Percentiles rank a stretch among this genome's conserved stretches.
These are phyloP conservation scores for Penicillium oxalicum DNA, from an alignment of 2,329 filamentous ascomycete species.

Conservation along the genomic window DNA sequence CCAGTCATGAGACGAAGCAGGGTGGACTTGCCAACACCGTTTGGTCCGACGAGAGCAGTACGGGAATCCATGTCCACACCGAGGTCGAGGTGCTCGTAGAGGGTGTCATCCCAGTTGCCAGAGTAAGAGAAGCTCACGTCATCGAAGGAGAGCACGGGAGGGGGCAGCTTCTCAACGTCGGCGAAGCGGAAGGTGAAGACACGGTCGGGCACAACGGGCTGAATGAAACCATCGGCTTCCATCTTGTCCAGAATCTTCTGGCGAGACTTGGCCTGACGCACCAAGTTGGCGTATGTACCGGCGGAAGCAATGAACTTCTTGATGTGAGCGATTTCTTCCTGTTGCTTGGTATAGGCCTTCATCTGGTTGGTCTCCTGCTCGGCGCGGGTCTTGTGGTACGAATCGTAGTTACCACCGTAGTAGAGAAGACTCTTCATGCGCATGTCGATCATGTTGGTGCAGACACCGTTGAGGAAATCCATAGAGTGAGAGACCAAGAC, in stretches of 20 bases:
- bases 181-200: constrained; percentile 98
- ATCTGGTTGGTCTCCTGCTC: constrained; percentile 98
- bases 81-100: constrained; percentile 94
- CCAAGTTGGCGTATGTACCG: constrained; percentile 99
- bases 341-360: constrained; percentile 98
- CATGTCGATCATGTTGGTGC: constrained; percentile 98
- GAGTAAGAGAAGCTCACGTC: constrained; percentile 98
- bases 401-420: constrained; percentile 99
- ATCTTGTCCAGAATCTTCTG: constrained; percentile 99
- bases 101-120: constrained; percentile 77
- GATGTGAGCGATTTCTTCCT: constrained; percentile 98
- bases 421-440: constrained; percentile 80
- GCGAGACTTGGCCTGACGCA: constrained; percentile 95
- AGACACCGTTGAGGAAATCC: constrained; percentile 99
- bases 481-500: constrained; percentile 95
- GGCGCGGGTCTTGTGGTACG: constrained; percentile 85
- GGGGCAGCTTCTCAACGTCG: constrained; percentile 98
- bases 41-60: constrained; percentile 92
- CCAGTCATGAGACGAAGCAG: constrained; percentile 94
- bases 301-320: constrained; percentile 99
- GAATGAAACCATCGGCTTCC: constrained; percentile 98
- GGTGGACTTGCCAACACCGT: constrained; percentile 98
- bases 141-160: constrained; percentile 92
- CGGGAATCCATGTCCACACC: constrained; percentile 99
- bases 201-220: constrained; percentile 75